A percentile compares a stretch with the other conserved stretches of the same genome.
phyloP scores from a whole-genome alignment of 2,329 filamentous ascomycete genomes.

The Fusarium brevicatenulatum region DNA sequence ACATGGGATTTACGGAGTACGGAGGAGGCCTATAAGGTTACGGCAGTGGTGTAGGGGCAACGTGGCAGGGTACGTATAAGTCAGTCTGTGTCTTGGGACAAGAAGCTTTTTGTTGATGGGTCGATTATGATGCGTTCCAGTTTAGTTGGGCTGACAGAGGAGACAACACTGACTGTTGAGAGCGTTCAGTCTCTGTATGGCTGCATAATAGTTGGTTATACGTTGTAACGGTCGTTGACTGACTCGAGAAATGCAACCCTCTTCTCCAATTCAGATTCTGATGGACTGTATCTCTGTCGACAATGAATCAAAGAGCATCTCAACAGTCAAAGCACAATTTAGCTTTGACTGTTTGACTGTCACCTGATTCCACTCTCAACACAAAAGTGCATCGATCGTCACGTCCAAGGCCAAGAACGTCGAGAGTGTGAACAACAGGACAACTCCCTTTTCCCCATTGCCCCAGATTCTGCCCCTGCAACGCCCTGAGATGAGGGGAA shows the following conservation, averaged over 20 bases:
- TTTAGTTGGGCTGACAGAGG: background rate
- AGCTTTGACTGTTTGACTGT: background rate
- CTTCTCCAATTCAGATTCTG: slow-evolving; percentile 4
- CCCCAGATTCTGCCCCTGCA: slow-evolving; percentile 10
- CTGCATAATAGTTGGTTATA: background rate
- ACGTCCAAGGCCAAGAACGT: background rate
- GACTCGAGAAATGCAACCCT: background rate
- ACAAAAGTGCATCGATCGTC: background rate
- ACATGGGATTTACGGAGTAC: background rate
- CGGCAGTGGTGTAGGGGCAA: background rate
- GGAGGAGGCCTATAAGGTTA: background rate
- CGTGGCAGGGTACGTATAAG: slow-evolving; percentile 12
- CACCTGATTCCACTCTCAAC: background rate
- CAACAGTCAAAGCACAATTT: background rate
- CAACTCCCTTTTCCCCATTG: slow-evolving; percentile 5
- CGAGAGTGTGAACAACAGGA: background rate
- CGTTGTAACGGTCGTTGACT: background rate
- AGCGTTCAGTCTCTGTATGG: background rate
- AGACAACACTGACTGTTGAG: background rate
- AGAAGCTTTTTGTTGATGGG: slow-evolving; percentile 13
- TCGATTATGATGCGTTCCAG: slow-evolving; percentile 15
- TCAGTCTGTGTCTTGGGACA: background rate
- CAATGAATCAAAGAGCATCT: background rate
- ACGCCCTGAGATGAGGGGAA: slow-evolving; percentile 35
- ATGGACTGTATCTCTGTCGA: no score